Conservation (phyloP, 2,329 filamentous ascomycete genomes). For the Venturia aucupariae region DNA sequence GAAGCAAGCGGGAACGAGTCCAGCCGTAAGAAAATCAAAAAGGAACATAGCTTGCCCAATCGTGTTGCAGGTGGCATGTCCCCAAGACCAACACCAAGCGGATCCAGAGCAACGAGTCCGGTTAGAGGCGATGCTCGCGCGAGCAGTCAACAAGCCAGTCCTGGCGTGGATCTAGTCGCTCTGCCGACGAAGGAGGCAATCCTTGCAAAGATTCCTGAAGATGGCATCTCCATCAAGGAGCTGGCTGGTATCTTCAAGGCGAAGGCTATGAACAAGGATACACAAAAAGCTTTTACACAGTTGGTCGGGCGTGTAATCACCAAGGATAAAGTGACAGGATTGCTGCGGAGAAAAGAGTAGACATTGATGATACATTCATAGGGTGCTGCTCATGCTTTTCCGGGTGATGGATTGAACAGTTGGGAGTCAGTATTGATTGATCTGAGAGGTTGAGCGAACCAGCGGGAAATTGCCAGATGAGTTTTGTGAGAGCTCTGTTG, state of each 20-base stretch:
- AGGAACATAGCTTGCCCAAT: slow-evolving; percentile 40
- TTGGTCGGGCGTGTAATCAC: slow-evolving; percentile 30
- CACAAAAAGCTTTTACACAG: slow-evolving; percentile 30
- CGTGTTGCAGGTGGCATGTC: slow-evolving; percentile 53
- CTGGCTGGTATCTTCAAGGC: slow-evolving; percentile 34
- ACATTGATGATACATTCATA: background rate
- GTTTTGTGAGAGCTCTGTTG: too few relatives aligned
- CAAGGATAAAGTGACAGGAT: background rate
- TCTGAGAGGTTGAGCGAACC: too few relatives aligned
- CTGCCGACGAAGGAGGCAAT: slow-evolving; percentile 38
- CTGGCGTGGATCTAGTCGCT: slow-evolving; percentile 14
- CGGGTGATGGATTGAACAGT: background rate
- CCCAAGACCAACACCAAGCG: slow-evolving; percentile 25
- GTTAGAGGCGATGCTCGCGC: slow-evolving; percentile 18
- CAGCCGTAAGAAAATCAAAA: slow-evolving; percentile 59
- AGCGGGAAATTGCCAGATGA: too few relatives aligned
- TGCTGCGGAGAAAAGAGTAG: background rate
- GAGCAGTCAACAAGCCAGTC: slow-evolving; percentile 11
- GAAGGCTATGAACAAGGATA: slow-evolving; percentile 29
- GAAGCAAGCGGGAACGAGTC: slow-evolving; percentile 91
- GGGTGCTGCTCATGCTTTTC: background rate
- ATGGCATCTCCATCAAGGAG: slow-evolving; percentile 34
- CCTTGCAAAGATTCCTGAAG: slow-evolving; percentile 33
- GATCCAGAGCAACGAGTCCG: slow-evolving; percentile 25
- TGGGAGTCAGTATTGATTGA: too few relatives aligned